These are phyloP conservation scores for Gaertneriomyces sp. DNA, from an alignment of 192 early-diverging fungal genomes.

Conservation along the genomic window DNA sequence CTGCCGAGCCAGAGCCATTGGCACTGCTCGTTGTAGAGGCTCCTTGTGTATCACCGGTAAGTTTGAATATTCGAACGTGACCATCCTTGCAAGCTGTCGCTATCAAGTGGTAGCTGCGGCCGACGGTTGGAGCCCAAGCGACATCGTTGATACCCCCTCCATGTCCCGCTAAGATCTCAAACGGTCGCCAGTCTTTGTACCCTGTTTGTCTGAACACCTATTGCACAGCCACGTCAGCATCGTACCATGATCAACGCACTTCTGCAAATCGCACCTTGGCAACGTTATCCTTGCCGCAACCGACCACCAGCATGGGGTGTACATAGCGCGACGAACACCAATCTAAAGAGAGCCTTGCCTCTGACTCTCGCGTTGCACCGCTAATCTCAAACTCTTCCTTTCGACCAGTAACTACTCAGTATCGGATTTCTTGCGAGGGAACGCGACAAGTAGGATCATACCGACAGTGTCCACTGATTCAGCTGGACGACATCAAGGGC, in stretches of 20 bases:
- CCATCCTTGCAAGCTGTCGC: constrained; percentile 78
- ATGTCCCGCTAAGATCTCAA: constrained; percentile 57
- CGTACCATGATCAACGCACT: background rate
- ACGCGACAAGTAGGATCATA: constrained; percentile 4
- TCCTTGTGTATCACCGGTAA: constrained; percentile 46
- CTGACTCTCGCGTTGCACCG: constrained; percentile 50
- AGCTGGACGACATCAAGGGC: constrained; percentile 74
- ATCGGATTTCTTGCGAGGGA: background rate
- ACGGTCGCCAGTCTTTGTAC: constrained; percentile 60
- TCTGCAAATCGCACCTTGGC: constrained; percentile 52
- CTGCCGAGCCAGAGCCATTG: constrained; percentile 5
- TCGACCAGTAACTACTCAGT: background rate
- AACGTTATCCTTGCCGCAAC: constrained; percentile 74
- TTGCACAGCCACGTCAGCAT: background rate
- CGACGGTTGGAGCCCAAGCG: constrained; percentile 53
- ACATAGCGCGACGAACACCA: constrained; percentile 84
- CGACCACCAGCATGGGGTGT: constrained; percentile 77
- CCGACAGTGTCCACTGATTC: constrained; percentile 71
- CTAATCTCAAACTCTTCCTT: constrained; percentile 23
- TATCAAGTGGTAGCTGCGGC: constrained; percentile 73
- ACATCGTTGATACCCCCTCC: constrained; percentile 64
- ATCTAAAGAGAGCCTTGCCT: constrained; percentile 75
- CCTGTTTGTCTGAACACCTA: background rate
- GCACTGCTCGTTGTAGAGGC: constrained; percentile 13
- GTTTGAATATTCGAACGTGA: constrained; percentile 71